Conservation (phyloP, 805 yeast genomes). For the Ogataea glucozyma region DNA sequence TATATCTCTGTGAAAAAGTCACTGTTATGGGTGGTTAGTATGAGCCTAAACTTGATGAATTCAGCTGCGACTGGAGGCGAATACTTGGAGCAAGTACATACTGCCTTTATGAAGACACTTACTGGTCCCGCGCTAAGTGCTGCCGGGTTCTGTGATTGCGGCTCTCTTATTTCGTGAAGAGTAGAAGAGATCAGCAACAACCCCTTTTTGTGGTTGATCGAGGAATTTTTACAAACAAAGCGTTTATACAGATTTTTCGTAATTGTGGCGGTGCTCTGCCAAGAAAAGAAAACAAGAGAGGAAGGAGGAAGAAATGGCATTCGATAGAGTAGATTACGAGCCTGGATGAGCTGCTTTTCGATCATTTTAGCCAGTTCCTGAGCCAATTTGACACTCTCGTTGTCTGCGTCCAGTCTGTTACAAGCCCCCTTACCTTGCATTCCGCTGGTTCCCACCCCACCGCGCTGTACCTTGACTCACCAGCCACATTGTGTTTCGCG, state of each 20-base stretch:
- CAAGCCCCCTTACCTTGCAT: too few relatives aligned
- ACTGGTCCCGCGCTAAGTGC: slow-evolving; percentile 6
- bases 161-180: neutral
- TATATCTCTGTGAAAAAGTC: slow-evolving; percentile 3
- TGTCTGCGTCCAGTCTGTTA: too few relatives aligned
- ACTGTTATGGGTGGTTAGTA: slow-evolving; percentile 6
- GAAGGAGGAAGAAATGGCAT: too few relatives aligned
- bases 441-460: too few relatives aligned
- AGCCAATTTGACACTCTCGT: too few relatives aligned
- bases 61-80: too few relatives aligned
- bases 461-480: too few relatives aligned
- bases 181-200: neutral
- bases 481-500: neutral
- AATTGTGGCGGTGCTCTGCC: slow-evolving; percentile 2
- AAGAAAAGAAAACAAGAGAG: too few relatives aligned
- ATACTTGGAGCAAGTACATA: neutral
- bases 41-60: too few relatives aligned
- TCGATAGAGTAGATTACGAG: too few relatives aligned
- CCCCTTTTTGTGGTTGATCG: neutral
- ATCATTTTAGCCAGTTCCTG: too few relatives aligned
- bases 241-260: slow-evolving; percentile 6
- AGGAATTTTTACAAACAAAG: slow-evolving; percentile 9
- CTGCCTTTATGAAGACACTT: neutral
- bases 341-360: too few relatives aligned
- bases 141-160: slow-evolving; percentile 1